A percentile compares a stretch with the other conserved stretches of the same genome.
Evolutionary conservation across 805 yeast species (phyloP).

Genomic region (Pichia occidentalis): DNA sequence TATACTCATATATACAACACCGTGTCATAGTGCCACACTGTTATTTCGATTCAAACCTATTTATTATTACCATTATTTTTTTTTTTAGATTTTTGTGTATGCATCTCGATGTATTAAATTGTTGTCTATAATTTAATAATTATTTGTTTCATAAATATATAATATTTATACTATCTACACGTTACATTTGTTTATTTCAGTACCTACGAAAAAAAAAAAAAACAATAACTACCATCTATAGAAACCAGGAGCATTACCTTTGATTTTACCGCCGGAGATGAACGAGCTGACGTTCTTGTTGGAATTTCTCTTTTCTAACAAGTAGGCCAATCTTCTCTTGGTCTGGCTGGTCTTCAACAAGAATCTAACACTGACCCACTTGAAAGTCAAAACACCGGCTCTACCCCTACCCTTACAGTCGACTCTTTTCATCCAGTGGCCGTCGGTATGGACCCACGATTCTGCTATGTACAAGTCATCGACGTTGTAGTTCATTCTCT

Average conservation of each 20-base stretch:
- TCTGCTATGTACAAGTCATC: constrained; percentile 65
- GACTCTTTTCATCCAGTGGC: constrained; percentile 57
- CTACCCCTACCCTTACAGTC: constrained; percentile 91
- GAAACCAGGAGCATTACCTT: constrained; percentile 45
- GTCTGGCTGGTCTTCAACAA: constrained; percentile 58
- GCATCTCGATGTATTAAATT: not conserved
- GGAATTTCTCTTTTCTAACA: constrained; percentile 33
- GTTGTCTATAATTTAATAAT: no score
- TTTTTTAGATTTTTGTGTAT: not conserved
- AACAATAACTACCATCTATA: constrained; percentile 53
- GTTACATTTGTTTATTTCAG: no score
- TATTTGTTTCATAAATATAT: not conserved
- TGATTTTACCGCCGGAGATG: constrained; percentile 38
- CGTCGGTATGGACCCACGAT: constrained; percentile 92
- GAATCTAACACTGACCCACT: constrained; percentile 75
- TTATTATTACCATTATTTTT: not conserved
- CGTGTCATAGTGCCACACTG: not conserved
- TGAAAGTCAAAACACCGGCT: constrained; percentile 68
- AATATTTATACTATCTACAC: constrained; percentile 9
- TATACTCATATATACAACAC: no score
- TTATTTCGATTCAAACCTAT: not conserved
- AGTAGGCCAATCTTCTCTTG: constrained; percentile 31
- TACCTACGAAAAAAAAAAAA: no score
- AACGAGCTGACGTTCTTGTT: constrained; percentile 38
- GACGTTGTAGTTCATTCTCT: constrained; percentile 49